Evolutionary conservation across 257 asterid species (phyloP), one percentile per base, ranked within the genome.

Genomic region (Solanum habrochaites): DNA sequence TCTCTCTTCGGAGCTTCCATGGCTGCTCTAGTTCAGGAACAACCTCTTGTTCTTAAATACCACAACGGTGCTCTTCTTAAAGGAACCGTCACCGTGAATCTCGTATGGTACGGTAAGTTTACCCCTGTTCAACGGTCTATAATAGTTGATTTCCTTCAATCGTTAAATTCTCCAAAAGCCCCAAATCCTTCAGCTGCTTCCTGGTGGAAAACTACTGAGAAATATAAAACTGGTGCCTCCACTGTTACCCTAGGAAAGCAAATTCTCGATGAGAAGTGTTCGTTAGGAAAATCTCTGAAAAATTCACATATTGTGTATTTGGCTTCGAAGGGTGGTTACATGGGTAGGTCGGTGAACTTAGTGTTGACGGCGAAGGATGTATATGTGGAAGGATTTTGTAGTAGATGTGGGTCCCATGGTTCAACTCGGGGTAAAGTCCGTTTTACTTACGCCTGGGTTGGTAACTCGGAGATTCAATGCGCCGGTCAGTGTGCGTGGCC

Each of bases 401-500:
- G 85, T 77, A 60, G 96, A 64, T 95, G 98, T 86, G 98, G 98
- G 15, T 88, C 91, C 74, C 98, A 95, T 91, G 95, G 95, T 11
- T 90, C 97, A 10, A 90, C 94, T 1, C 90, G 92, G 3, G 96
- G 98, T 4, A 60, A 90, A 82, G 18, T 90, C 12, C 93, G 95
- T 5, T 91, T 90, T 21, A 92, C 96, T 1, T 94, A 93, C 86
- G 98, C 94, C 20, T 95, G 98, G 98, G 97, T 95, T 7, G 98
- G 98, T 5, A 93, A 95, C 91, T 88, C 98, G 64, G 98, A 89
- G 86, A 89, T 86, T 16, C 95, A 90, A 91, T 95, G 98, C 45
- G 92, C 98, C 0, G 98, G 98, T 0, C 92, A 93, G 89, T 95
- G 99, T 87, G 99, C 98, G 4, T 93, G 96, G 98, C 99, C 99